Evolutionary conservation across 148 eudicot genomes (phyloP), one percentile per base, ranked within the genome.

Genomic region (Limonium bicolor): DNA sequence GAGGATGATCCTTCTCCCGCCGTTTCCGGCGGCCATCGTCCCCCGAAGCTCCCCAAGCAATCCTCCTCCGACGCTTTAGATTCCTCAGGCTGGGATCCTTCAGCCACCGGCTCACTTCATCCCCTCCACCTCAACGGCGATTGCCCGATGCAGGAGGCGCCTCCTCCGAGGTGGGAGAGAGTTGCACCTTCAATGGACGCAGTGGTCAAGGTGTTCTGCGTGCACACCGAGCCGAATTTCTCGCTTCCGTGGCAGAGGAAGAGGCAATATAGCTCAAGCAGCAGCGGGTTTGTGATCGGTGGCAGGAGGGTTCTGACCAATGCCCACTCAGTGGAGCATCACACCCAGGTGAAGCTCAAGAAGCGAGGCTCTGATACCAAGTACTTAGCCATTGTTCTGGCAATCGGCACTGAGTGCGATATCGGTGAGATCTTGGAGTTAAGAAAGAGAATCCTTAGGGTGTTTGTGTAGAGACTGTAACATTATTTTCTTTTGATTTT

Each of bases 21-120:
- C 42, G 52, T 49, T 36, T 58, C 48, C 4, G 46, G 57, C 24
- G 62, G 62, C 13, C 61, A 56, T 24, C 67, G 67, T 16, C 57
- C 68, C 1, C 31, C 24, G 2, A 46, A 39, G 37, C 26, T 23
- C n/a, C 53, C 50, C 6, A 56, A 51, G 7, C 41, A 35, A n/a
- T n/a, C n/a, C n/a, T n/a, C n/a, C 57, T 35, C 24, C 22, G 62
- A 49, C 3, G 19, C n/a, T 2, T 6, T 52, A 2, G 47, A 53
- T 17, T 12, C 42, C n/a, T n/a, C n/a, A 10, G 49, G 37, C 20
- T n/a, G n/a, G n/a, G 41, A 47, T 17, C 7, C 36, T 6, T 54
- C 46, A 27, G 48, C 54, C 18, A 60, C 54, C n/a, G 47, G 20
- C 20, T 59, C 70, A 20, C 65, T 61, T 2, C 36, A 52, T 20